Evolutionary conservation across 1,284 basidiomycete genomes (phyloP).

Genomic region (Fomitiporia mediterranea): DNA sequence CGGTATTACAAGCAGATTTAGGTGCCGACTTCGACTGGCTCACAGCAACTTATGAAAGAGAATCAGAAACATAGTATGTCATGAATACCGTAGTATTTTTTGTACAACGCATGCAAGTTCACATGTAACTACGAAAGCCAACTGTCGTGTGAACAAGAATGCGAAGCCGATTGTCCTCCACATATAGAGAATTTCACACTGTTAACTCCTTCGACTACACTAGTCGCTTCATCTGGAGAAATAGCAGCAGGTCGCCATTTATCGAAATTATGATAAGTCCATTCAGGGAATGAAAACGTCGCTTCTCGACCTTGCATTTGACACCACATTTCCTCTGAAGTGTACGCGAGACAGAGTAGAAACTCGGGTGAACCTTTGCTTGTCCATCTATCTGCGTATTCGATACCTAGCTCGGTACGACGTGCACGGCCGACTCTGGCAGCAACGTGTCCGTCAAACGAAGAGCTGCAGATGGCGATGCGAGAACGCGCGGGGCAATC

Average conservation of each 20-base stretch:
- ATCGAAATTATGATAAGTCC: not conserved
- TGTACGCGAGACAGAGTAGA: constrained; percentile 7
- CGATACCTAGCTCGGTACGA: not conserved
- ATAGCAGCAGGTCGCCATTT: not conserved
- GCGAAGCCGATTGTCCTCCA: not conserved
- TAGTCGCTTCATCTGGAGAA: not conserved
- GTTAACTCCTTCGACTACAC: not conserved
- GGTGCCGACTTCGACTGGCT: constrained; percentile 33
- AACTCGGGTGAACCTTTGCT: not conserved
- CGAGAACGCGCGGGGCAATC: not conserved
- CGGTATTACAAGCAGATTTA: constrained; percentile 29
- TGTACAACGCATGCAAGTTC: not conserved
- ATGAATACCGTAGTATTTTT: not conserved
- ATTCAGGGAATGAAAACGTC: not conserved
- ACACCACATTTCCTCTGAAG: constrained; percentile 13
- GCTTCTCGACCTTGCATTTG: not conserved
- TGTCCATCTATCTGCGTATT: not conserved
- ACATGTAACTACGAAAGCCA: not conserved
- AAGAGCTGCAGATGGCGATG: constrained; percentile 6
- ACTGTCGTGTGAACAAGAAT: not conserved
- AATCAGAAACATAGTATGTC: not conserved
- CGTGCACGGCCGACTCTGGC: not conserved
- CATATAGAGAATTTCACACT: constrained; percentile 12
- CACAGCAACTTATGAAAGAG: constrained; percentile 3
- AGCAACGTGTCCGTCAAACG: constrained; percentile 12